Conservation (phyloP, 176 grass and related monocot genomes). For the Chrysopogon serrulatus region DNA sequence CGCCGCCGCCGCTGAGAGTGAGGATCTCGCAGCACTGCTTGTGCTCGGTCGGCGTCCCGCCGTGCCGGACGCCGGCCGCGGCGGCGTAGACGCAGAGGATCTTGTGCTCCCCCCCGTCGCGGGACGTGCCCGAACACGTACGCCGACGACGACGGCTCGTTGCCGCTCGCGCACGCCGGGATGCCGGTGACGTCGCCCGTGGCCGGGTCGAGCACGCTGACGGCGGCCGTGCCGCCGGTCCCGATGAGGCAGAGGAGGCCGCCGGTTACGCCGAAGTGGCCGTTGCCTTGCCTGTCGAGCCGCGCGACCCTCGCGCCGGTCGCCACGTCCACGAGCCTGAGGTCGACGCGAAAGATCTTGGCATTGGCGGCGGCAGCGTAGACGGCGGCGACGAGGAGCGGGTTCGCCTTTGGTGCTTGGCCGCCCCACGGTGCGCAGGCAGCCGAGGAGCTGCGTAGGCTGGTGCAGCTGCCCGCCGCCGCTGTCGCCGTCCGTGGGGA, state of each 20-base stretch:
- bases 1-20: not conserved
- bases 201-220: not conserved
- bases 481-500: too few relatives aligned
- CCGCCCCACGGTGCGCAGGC: not conserved
- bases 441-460: not conserved
- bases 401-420: not conserved
- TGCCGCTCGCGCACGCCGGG: not conserved
- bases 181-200: not conserved
- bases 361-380: too few relatives aligned
- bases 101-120: not conserved
- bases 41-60: too few relatives aligned
- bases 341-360: not conserved
- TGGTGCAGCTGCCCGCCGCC: too few relatives aligned
- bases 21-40: not conserved
- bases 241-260: not conserved
- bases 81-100: not conserved
- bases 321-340: not conserved
- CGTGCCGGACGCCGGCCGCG: not conserved
- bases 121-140: not conserved
- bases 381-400: not conserved
- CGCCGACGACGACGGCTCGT: not conserved
- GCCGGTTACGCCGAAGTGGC: not conserved
- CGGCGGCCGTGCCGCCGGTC: not conserved
- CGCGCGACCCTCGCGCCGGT: not conserved
- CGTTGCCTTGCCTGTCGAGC: not conserved